These are phyloP conservation scores for Galeopsis tetrahit DNA, from an alignment of 257 asterid genomes.

Conservation along the genomic window DNA sequence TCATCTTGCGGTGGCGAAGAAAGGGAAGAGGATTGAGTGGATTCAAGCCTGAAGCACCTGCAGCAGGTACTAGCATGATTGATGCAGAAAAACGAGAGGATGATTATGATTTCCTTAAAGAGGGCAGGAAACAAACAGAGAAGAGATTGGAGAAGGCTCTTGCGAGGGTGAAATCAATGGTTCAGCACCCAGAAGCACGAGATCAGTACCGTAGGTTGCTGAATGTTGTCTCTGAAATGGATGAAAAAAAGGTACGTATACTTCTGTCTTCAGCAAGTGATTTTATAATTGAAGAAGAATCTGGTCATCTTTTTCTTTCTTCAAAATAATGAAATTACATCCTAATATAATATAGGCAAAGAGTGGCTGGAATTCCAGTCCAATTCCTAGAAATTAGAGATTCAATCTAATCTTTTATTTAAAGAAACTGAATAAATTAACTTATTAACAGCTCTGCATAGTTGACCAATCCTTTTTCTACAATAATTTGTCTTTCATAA, in stretches of 20 bases:
- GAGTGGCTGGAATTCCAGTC: no score
- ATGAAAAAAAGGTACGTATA: constrained; percentile 70
- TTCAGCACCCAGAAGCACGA: constrained; percentile 91
- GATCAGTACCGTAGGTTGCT: constrained; percentile 88
- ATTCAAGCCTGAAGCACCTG: constrained; percentile 63
- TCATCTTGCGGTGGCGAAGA: constrained; percentile 84
- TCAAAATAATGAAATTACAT: no score
- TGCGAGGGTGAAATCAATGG: constrained; percentile 91
- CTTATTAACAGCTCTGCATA: no score
- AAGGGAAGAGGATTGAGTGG: constrained; percentile 90
- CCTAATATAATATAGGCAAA: no score
- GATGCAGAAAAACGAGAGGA: constrained; percentile 61
- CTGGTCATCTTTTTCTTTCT: no score
- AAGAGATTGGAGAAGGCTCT: constrained; percentile 83
- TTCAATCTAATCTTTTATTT: no score
- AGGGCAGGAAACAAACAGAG: constrained; percentile 90
- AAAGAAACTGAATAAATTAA: no score
- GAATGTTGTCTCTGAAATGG: constrained; percentile 86
- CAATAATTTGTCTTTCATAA: neutral
- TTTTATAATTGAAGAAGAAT: neutral
- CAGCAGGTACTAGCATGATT: constrained; percentile 50
- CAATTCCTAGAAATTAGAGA: no score
- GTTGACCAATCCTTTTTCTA: no score
- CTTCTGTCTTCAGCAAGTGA: constrained; percentile 15
- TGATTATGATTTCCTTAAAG: constrained; percentile 81